Base-by-base conservation (phyloP, 768 basidiomycete genomes). In the Sarcodon sp. region DNA sequence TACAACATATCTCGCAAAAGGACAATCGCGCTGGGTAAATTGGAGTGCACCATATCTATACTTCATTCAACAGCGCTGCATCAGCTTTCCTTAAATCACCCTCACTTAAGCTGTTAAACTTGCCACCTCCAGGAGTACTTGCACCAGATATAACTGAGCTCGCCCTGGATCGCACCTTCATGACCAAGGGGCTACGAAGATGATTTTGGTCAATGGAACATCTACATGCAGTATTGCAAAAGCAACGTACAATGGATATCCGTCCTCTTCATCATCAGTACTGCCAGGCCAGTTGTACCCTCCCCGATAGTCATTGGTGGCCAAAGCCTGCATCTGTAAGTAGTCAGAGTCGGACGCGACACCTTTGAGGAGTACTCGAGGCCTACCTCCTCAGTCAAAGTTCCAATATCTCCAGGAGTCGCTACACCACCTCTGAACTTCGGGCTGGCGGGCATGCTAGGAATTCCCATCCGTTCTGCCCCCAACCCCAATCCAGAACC, bases 321-420 rank as follows among this genome's bases (percentile, higher is more conserved):
- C 70, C 43, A 98, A 69, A 21, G 72, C 66, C 61, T 96, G 83
- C 93, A 97, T 97, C 86, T 85, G 47, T 56, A 52, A 11, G 49
- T 35, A 11, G 35, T 39, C 10, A 18, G 39, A 16, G 15, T 16
- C 13, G 11, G 39, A 9, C 39, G 32, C 13, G 33, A 44, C n/a
- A 31, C 37, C 35, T 52, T n/a, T 11, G 21, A 18, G 35, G 13
- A 33, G n/a, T 39, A 35, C 51, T 16, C 33, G 47, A 12, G 15
- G 56, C 71, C 27, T 53, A 85, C 84, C 70, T 88, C 83, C 64
- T 89, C 86, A 0, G 87, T 90, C 38, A 92, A 67, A 27, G 91
- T 94, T 13, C 87, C 91, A 53, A 94, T 73, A 67, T 96, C 91
- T 6, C 92, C 92, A 0, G 94, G 94, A 0, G 96, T 99, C 56